Percentiles rank a stretch among this genome's conserved stretches.
Conservation (phyloP, 192 early-diverging fungal species). For the Backusella luteola region DNA sequence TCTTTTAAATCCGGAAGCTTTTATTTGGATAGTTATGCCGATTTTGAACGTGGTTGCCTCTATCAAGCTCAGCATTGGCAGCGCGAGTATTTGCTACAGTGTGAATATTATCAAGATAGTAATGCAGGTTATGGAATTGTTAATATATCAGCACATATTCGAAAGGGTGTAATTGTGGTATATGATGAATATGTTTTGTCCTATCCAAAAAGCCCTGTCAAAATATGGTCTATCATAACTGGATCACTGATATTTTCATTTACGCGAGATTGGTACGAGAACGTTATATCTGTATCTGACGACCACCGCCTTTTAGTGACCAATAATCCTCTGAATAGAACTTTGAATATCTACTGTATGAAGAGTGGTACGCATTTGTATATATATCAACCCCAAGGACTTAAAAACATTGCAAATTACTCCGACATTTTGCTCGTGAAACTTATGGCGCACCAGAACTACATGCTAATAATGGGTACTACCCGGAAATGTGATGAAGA, state of each 20-base stretch:
- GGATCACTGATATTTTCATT: neutral
- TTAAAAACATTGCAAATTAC: too few relatives aligned
- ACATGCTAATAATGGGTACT: too few relatives aligned
- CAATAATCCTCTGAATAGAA: accelerated
- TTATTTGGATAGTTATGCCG: neutral
- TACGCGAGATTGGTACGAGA: neutral
- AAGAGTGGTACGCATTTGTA: too few relatives aligned
- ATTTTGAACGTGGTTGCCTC: accelerated
- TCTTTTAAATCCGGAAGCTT: neutral
- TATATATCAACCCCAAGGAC: too few relatives aligned
- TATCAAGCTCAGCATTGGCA: neutral
- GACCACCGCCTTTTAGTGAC: neutral
- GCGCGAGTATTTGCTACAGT: neutral
- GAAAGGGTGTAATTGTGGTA: neutral
- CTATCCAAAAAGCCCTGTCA: neutral
- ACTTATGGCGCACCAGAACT: too few relatives aligned
- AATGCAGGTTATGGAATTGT: neutral
- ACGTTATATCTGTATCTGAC: neutral
- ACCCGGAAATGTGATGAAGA: too few relatives aligned
- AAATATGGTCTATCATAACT: neutral
- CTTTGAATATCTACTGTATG: neutral
- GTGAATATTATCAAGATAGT: too few relatives aligned
- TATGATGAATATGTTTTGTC: neutral
- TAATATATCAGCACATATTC: neutral
- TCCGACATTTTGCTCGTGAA: too few relatives aligned